These are phyloP conservation scores for Starmera quercuum DNA, from an alignment of 805 yeast species.

Conservation along the genomic window DNA sequence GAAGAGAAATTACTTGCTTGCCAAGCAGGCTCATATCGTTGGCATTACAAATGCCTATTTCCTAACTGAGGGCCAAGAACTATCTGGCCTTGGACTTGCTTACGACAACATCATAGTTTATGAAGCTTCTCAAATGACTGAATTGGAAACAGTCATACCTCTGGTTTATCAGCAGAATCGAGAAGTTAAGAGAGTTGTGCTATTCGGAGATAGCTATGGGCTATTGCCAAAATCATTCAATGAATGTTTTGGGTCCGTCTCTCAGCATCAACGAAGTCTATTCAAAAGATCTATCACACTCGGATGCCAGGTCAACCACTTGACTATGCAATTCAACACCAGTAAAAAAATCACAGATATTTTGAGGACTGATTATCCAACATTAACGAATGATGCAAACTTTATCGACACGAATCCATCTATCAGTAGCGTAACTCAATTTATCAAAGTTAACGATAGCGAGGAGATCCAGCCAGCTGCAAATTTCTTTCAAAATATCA, in stretches of 20 bases:
- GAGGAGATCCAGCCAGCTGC: slow-evolving; percentile 20
- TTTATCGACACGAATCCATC: not conserved
- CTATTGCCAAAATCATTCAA: slow-evolving; percentile 16
- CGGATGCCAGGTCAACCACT: slow-evolving; percentile 11
- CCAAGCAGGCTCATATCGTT: slow-evolving; percentile 21
- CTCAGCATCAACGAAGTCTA: slow-evolving; percentile 16
- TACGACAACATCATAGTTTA: slow-evolving; percentile 24
- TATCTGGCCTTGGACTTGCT: slow-evolving; percentile 9
- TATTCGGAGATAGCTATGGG: slow-evolving; percentile 28
- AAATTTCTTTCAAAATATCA: slow-evolving; percentile 26
- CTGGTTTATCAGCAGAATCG: slow-evolving; percentile 10
- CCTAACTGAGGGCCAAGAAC: slow-evolving; percentile 4
- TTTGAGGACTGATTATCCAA: not conserved
- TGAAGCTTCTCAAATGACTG: slow-evolving; percentile 26
- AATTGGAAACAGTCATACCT: slow-evolving; percentile 24
- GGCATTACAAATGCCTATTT: slow-evolving; percentile 18
- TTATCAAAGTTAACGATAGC: slow-evolving; percentile 24
- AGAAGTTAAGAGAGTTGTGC: slow-evolving; percentile 18
- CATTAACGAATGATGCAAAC: not conserved
- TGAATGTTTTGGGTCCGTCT: slow-evolving; percentile 5
- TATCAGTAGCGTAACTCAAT: slow-evolving; percentile 12
- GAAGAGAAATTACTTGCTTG: slow-evolving; percentile 17
- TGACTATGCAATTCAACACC: slow-evolving; percentile 2
- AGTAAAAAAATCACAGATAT: not conserved
- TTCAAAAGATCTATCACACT: slow-evolving; percentile 18